Conservation (phyloP, 768 basidiomycete species). For the Mycena polygramma region DNA sequence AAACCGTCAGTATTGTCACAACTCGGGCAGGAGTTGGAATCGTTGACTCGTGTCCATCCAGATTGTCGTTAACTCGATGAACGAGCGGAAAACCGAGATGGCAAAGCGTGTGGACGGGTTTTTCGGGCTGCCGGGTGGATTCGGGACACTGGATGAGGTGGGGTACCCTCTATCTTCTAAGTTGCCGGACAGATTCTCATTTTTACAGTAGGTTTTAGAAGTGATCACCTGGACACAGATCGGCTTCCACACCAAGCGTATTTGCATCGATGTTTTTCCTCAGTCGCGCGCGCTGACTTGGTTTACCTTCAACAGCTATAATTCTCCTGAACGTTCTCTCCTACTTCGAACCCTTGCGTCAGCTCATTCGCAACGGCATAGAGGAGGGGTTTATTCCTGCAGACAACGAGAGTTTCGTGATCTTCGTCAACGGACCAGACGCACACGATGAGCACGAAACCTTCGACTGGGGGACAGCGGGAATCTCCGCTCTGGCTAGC, state of each 20-base stretch:
- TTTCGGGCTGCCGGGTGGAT: constrained; percentile 92
- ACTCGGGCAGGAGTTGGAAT: not conserved
- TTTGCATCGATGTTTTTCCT: not conserved
- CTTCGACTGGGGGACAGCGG: constrained; percentile 86
- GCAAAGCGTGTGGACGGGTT: constrained; percentile 85
- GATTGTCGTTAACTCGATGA: constrained; percentile 85
- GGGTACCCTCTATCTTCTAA: no score
- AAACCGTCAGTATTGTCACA: constrained; percentile 27
- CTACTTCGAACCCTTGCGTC: constrained; percentile 85
- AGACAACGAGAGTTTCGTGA: constrained; percentile 71
- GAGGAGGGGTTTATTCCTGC: constrained; percentile 46
- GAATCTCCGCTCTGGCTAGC: constrained; percentile 69
- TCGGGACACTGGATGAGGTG: constrained; percentile 97
- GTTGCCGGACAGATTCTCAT: not conserved
- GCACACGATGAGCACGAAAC: constrained; percentile 62
- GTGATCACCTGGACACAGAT: constrained; percentile 60
- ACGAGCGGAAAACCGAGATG: constrained; percentile 95
- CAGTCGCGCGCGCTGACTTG: not conserved
- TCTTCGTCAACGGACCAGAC: constrained; percentile 81
- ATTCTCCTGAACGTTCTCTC: constrained; percentile 87
- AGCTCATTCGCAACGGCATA: constrained; percentile 77
- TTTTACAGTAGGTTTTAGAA: constrained; percentile 73
- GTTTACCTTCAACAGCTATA: constrained; percentile 67
- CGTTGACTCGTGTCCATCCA: not conserved
- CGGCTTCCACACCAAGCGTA: constrained; percentile 88